These are phyloP conservation scores for Trichoderma atrobrunneum DNA, from an alignment of 2,329 filamentous ascomycete species.

Conservation along the genomic window DNA sequence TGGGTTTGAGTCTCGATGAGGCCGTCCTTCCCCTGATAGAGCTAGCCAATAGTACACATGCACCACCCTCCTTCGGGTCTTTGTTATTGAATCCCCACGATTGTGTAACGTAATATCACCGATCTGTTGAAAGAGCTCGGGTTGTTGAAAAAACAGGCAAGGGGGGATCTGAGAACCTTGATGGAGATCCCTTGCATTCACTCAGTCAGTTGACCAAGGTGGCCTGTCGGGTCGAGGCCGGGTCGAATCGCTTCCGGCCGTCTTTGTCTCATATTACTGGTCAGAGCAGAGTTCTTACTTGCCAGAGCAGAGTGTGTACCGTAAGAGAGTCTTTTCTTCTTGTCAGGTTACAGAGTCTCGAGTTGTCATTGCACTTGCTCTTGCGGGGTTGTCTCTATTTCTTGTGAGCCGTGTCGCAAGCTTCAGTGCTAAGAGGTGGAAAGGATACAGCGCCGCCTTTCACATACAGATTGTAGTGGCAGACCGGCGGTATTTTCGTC, in stretches of 20 bases:
- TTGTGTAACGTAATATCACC: not conserved
- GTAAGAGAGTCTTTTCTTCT: not conserved
- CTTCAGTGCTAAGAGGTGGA: too few relatives aligned
- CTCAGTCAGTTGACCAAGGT: not conserved
- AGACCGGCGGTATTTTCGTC: too few relatives aligned
- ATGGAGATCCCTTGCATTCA: not conserved
- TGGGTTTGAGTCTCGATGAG: not conserved
- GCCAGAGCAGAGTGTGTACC: not conserved
- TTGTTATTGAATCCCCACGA: not conserved
- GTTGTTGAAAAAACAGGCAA: not conserved
- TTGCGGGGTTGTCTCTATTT: too few relatives aligned
- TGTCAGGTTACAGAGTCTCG: too few relatives aligned
- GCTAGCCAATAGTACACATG: not conserved
- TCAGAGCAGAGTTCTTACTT: not conserved
- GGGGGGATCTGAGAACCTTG: not conserved
- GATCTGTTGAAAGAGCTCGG: not conserved
- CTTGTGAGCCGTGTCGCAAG: too few relatives aligned
- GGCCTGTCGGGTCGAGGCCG: not conserved
- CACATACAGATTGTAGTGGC: too few relatives aligned
- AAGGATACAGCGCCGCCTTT: too few relatives aligned
- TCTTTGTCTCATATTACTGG: not conserved
- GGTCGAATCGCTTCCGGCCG: not conserved
- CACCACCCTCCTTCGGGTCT: not conserved
- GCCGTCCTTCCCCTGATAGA: not conserved
- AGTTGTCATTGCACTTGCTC: too few relatives aligned